These are phyloP conservation scores for Pulveroboletus sp. DNA, from an alignment of 768 basidiomycete species.

Conservation along the genomic window DNA sequence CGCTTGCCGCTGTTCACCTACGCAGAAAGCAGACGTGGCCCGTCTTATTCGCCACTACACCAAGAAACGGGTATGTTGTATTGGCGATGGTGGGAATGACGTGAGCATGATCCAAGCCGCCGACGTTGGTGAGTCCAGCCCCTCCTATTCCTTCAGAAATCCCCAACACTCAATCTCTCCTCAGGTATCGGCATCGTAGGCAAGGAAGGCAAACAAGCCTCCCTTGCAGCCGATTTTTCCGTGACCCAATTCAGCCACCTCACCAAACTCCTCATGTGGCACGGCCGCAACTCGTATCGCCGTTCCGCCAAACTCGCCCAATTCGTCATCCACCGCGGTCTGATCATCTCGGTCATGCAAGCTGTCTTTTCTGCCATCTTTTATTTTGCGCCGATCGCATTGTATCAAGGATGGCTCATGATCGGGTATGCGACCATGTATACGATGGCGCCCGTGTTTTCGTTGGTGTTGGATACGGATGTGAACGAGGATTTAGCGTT, in stretches of 20 bases:
- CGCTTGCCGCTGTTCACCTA: conserved; percentile 97
- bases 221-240: conserved; percentile 97
- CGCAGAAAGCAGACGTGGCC: conserved; percentile 98
- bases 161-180: background rate
- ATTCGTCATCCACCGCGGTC: conserved; percentile 95
- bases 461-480: conserved; percentile 91
- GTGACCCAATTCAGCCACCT: conserved; percentile 95
- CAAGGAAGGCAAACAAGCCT: conserved; percentile 98
- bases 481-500: conserved; percentile 94
- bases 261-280: conserved; percentile 97
- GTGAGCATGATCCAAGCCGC: conserved; percentile 99
- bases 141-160: background rate
- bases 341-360: conserved; percentile 98
- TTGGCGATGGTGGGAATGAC: conserved; percentile 98
- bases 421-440: conserved; percentile 95
- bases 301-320: conserved; percentile 97
- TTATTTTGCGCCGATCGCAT: conserved; percentile 92
- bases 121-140: conserved; percentile 77
- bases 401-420: conserved; percentile 98
- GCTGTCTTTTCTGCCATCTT: conserved; percentile 93
- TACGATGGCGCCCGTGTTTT: conserved; percentile 99
- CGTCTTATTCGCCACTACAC: conserved; percentile 87
- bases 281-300: conserved; percentile 97
- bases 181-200: conserved; percentile 96
- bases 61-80: conserved; percentile 95